Evolutionary conservation across 129 eudicot genomes (phyloP).

Genomic region (Centaurea solstitialis): DNA sequence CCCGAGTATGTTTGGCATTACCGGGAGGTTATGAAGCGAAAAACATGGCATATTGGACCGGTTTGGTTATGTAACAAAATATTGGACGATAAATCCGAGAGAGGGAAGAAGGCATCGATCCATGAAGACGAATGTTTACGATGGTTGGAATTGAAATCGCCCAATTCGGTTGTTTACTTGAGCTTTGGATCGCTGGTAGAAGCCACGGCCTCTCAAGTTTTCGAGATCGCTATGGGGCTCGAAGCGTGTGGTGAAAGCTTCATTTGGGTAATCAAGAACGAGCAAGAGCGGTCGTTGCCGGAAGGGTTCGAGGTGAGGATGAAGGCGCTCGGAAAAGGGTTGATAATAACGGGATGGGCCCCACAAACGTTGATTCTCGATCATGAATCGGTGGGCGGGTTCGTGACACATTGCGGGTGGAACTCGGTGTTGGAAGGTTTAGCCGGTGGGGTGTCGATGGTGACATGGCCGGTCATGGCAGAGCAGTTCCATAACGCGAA

Average conservation of each 20-base stretch:
- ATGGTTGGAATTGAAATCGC: constrained; percentile 58
- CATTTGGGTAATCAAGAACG: constrained; percentile 57
- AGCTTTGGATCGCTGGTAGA: constrained; percentile 53
- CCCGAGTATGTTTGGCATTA: constrained; percentile 51
- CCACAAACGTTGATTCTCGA: constrained; percentile 58
- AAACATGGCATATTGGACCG: constrained; percentile 75
- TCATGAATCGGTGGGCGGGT: constrained; percentile 49
- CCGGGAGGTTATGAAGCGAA: constrained; percentile 41
- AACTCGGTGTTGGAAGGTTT: constrained; percentile 59
- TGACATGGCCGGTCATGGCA: constrained; percentile 55
- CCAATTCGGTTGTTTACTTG: constrained; percentile 55
- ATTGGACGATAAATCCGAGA: constrained; percentile 40
- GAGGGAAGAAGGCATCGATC: constrained; percentile 36
- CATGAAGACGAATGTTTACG: constrained; percentile 45
- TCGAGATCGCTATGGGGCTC: constrained; percentile 64
- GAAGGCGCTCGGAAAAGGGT: constrained; percentile 35
- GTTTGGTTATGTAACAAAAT: constrained; percentile 40
- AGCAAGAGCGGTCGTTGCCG: constrained; percentile 33
- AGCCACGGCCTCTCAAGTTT: constrained; percentile 32
- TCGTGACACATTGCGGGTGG: constrained; percentile 71
- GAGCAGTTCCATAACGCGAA: constrained; percentile 66
- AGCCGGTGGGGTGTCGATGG: constrained; percentile 57
- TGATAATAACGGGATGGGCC: constrained; percentile 64
- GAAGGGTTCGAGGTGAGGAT: constrained; percentile 48
- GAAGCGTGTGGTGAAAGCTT: constrained; percentile 48